phyloP scores from a whole-genome alignment of 2,329 filamentous ascomycete genomes.

The Neonectria punicea region DNA sequence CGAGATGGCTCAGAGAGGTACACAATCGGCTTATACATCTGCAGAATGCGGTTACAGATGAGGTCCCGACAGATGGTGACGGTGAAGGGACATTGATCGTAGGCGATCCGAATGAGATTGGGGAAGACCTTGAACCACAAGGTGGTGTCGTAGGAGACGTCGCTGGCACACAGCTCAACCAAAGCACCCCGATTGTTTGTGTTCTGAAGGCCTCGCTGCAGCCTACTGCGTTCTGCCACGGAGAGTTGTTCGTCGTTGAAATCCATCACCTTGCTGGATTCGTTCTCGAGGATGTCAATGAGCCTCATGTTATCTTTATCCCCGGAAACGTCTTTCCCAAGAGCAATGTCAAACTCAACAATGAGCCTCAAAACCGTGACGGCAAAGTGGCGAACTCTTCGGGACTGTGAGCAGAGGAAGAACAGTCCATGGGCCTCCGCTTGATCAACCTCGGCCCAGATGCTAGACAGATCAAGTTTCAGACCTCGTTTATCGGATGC shows the following conservation, averaged over 20 bases:
- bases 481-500: slow-evolving; percentile 76
- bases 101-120: slow-evolving; percentile 90
- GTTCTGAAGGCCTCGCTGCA: slow-evolving; percentile 89
- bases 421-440: slow-evolving; percentile 97
- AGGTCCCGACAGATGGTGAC: slow-evolving; percentile 91
- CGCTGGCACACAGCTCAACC: slow-evolving; percentile 94
- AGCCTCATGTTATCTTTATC: slow-evolving; percentile 77
- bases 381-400: slow-evolving; percentile 87
- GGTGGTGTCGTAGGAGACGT: slow-evolving; percentile 92
- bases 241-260: slow-evolving; percentile 92
- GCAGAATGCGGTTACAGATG: slow-evolving; percentile 89
- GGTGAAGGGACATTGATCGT: slow-evolving; percentile 90
- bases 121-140: slow-evolving; percentile 99
- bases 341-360: slow-evolving; percentile 89
- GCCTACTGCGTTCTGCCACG: slow-evolving; percentile 88
- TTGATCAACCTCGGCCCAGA: slow-evolving; percentile 94
- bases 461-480: slow-evolving; percentile 85
- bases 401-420: slow-evolving; percentile 95
- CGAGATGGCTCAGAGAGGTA: slow-evolving; percentile 79
- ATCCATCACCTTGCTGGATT: slow-evolving; percentile 88
- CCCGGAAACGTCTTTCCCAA: slow-evolving; percentile 72
- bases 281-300: slow-evolving; percentile 91
- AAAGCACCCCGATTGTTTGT: slow-evolving; percentile 86
- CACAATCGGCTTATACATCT: slow-evolving; percentile 90
- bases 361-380: slow-evolving; percentile 93